A percentile compares a stretch with the other conserved stretches of the same genome.
Conservation (phyloP, 1,284 basidiomycete genomes). For the Tilletia caries region DNA sequence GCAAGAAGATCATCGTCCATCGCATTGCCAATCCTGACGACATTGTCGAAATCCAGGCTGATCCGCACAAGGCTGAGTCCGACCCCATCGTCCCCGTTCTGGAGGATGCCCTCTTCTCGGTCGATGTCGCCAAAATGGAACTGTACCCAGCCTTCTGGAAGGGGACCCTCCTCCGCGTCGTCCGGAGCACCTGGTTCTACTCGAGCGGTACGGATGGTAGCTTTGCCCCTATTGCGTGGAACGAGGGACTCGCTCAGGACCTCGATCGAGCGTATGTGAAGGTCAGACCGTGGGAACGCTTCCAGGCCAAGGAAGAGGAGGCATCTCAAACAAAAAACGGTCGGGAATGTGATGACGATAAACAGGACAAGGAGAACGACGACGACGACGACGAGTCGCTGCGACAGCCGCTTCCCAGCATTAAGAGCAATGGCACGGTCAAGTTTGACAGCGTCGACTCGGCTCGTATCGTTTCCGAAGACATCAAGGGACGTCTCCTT, state of each 20-base stretch:
- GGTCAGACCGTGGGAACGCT: slow-evolving; percentile 51
- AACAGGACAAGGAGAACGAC: slow-evolving; percentile 24
- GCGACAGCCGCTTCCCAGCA: slow-evolving; percentile 33
- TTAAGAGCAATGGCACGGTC: slow-evolving; percentile 45
- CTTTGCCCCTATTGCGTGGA: slow-evolving; percentile 43
- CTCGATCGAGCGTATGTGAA: slow-evolving; percentile 52
- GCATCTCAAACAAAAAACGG: background rate
- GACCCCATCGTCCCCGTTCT: slow-evolving; percentile 42
- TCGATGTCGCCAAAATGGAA: slow-evolving; percentile 44
- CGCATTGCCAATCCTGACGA: slow-evolving; percentile 31
- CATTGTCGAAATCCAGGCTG: slow-evolving; percentile 14
- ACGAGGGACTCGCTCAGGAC: slow-evolving; percentile 45
- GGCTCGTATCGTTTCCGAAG: slow-evolving; percentile 51
- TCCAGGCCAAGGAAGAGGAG: slow-evolving; percentile 22
- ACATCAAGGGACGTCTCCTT: slow-evolving; percentile 24
- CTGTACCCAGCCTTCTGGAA: slow-evolving; percentile 55
- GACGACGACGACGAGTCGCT: slow-evolving; percentile 31
- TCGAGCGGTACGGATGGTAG: slow-evolving; percentile 37
- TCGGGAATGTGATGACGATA: slow-evolving; percentile 11
- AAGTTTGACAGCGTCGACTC: slow-evolving; percentile 44
- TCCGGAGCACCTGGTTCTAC: slow-evolving; percentile 55
- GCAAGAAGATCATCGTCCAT: slow-evolving; percentile 30
- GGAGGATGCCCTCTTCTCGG: slow-evolving; percentile 51
- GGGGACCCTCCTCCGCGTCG: slow-evolving; percentile 49
- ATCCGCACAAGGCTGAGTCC: slow-evolving; percentile 29